Conservation (phyloP, 1,284 basidiomycete genomes). For the Trametes polyzona region DNA sequence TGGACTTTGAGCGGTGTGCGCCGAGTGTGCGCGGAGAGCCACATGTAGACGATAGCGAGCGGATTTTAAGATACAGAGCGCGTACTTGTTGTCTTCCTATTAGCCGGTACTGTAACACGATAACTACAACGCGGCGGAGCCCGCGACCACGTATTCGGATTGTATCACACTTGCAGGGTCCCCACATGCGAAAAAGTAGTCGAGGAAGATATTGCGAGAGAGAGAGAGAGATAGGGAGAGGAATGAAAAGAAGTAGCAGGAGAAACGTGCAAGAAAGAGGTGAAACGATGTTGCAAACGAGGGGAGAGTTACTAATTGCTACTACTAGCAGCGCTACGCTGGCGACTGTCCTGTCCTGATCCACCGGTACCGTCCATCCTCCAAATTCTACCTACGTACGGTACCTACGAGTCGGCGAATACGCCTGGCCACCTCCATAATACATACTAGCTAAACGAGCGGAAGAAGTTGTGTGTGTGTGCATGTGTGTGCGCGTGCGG, state of each 20-base stretch:
- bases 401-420: too few species aligned
- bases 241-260: neutral
- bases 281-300: neutral
- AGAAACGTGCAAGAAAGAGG: too few species aligned
- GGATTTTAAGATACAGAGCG: constrained; percentile 21
- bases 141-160: constrained; percentile 5
- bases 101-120: constrained; percentile 24
- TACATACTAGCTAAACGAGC: constrained; percentile 20
- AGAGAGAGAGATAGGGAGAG: neutral
- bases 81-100: constrained; percentile 8
- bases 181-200: too few species aligned
- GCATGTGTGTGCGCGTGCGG: too few species aligned
- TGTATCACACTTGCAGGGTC: neutral
- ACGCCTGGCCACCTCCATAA: too few species aligned
- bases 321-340: too few species aligned
- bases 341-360: constrained; percentile 5
- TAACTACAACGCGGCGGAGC: constrained; percentile 14
- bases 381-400: too few species aligned
- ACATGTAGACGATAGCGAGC: constrained; percentile 7
- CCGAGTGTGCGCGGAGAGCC: too few species aligned
- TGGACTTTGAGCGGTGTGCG: too few species aligned
- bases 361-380: too few species aligned
- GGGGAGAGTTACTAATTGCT: neutral
- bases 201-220: too few species aligned
- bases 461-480: constrained; percentile 10